These are phyloP conservation scores for Podaxis sp. DNA, from an alignment of 768 basidiomycete genomes.

Conservation along the genomic window DNA sequence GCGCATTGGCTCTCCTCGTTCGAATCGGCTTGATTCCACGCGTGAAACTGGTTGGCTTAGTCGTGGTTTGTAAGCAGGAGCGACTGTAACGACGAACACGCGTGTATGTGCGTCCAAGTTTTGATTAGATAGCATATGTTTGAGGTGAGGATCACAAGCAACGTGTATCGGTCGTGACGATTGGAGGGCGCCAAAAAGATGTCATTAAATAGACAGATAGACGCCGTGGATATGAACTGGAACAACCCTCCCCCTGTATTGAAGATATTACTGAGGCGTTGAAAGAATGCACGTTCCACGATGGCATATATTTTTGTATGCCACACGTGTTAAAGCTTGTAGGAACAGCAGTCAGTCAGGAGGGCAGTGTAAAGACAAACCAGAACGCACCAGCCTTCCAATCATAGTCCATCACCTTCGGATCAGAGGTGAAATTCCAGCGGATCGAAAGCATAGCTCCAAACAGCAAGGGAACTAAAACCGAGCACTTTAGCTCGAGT, in stretches of 20 bases:
- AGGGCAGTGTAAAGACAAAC: background rate
- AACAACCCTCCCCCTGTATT: background rate
- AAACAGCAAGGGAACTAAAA: background rate
- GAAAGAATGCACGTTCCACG: background rate
- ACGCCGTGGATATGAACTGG: background rate
- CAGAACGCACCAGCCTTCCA: background rate
- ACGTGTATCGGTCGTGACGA: constrained; percentile 10
- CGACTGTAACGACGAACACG: constrained; percentile 8
- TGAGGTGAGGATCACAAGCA: constrained; percentile 12
- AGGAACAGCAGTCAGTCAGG: background rate
- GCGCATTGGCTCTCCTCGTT: constrained; percentile 1
- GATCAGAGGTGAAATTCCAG: constrained; percentile 1
- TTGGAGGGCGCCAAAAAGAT: background rate
- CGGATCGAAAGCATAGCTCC: background rate
- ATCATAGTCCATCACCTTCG: background rate
- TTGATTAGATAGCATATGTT: constrained; percentile 15
- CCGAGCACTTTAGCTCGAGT: background rate
- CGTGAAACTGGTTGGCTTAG: constrained; percentile 7
- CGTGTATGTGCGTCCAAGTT: background rate
- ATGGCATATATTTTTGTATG: constrained; percentile 3
- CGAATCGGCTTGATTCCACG: constrained; percentile 11
- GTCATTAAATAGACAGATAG: constrained; percentile 2
- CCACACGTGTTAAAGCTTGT: background rate
- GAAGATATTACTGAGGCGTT: background rate
- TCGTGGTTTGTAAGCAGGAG: background rate